Conservation (phyloP, 345 rosid species). For the Clarkia xantiana region DNA sequence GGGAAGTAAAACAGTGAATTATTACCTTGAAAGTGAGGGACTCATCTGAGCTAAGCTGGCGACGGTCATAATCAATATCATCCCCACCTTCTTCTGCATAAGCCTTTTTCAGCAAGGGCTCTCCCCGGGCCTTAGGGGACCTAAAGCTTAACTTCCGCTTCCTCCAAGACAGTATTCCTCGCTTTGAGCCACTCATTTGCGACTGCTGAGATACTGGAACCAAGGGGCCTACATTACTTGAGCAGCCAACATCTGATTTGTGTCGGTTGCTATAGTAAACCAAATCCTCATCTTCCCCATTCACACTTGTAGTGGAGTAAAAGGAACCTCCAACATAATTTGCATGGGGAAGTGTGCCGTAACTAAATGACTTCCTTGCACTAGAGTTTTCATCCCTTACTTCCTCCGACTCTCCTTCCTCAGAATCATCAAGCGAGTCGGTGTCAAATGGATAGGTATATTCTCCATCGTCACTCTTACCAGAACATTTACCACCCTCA, state of each 20-base stretch:
- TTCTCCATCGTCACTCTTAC: constrained; percentile 62
- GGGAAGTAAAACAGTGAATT: constrained; percentile 4
- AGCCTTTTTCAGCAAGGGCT: constrained; percentile 82
- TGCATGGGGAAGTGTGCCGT: constrained; percentile 70
- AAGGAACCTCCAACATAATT: constrained; percentile 62
- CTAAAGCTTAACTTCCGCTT: constrained; percentile 82
- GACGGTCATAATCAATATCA: constrained; percentile 91
- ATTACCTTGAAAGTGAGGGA: constrained; percentile 38
- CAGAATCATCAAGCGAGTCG: constrained; percentile 68
- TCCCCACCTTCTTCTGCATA: constrained; percentile 98
- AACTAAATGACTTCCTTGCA: constrained; percentile 54
- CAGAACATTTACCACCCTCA: constrained; percentile 44
- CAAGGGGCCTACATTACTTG: constrained; percentile 24
- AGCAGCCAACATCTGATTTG: constrained; percentile 47
- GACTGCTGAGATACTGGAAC: constrained; percentile 33
- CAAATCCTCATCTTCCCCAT: constrained; percentile 57
- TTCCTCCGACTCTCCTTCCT: constrained; percentile 73
- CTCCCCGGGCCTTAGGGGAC: constrained; percentile 77
- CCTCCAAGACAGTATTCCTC: constrained; percentile 73
- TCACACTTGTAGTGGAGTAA: constrained; percentile 29
- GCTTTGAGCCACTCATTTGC: constrained; percentile 35
- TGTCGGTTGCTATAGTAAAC: constrained; percentile 62
- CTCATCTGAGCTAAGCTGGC: constrained; percentile 85
- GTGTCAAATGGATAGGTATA: constrained; percentile 66
- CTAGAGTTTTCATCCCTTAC: constrained; percentile 26